Percentiles rank a stretch among this genome's conserved stretches.
Evolutionary conservation across 441 rosid genomes (phyloP).

Genomic region (Populus hybrid): DNA sequence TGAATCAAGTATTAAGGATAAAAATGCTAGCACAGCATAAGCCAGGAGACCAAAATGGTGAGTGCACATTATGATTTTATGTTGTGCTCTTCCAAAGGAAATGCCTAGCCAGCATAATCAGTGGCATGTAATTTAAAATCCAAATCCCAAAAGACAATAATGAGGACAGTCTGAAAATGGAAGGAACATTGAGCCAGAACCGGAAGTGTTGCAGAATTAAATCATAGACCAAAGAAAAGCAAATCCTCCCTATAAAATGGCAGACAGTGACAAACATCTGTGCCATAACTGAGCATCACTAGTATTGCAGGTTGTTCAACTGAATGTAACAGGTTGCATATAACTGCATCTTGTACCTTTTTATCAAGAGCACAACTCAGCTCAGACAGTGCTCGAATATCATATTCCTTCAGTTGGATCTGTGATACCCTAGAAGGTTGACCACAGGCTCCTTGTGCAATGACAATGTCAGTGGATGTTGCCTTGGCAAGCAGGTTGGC

Average conservation of each 20-base stretch:
- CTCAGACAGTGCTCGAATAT: conserved; percentile 48
- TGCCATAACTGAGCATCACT: neutral
- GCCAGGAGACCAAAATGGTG: neutral
- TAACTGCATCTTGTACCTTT: conserved; percentile 40
- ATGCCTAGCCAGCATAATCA: too few relatives aligned
- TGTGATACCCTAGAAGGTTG: conserved; percentile 42
- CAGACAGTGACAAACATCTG: neutral
- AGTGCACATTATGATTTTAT: neutral
- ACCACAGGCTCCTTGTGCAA: conserved; percentile 27
- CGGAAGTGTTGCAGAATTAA: neutral
- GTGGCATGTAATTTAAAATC: neutral
- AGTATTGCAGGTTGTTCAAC: neutral
- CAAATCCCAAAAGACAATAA: neutral
- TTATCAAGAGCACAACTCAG: conserved; percentile 48
- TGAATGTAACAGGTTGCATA: neutral
- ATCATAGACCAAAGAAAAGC: neutral
- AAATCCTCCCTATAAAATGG: neutral
- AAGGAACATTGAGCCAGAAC: neutral
- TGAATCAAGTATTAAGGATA: neutral
- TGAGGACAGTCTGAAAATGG: neutral
- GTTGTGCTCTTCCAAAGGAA: neutral
- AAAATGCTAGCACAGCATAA: neutral
- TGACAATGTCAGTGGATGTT: conserved; percentile 29
- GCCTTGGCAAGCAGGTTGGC: conserved; percentile 39
- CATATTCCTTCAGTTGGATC: conserved; percentile 59